A percentile compares a stretch with the other conserved stretches of the same genome.
Evolutionary conservation across 75 land plant genomes (phyloP).

Genomic region (Selaginella tamariscina): DNA sequence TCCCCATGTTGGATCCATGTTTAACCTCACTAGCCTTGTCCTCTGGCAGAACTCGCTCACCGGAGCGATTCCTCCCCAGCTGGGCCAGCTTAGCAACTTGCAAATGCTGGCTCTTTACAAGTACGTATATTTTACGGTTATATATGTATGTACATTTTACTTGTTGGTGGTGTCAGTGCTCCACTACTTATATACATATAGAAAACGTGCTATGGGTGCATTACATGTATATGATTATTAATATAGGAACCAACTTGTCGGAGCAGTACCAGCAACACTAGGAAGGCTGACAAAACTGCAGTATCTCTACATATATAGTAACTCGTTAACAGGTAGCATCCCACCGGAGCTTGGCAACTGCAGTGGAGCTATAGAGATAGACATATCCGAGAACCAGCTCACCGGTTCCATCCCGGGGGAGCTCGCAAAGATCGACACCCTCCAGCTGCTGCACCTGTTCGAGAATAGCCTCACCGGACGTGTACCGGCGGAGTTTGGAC

Average conservation of each 20-base stretch:
- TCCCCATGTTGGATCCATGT: slow-evolving; percentile 12
- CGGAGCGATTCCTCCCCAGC: neutral
- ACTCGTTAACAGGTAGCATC: slow-evolving; percentile 47
- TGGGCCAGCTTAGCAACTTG: neutral
- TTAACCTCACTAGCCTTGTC: slow-evolving; percentile 25
- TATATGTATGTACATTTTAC: no score
- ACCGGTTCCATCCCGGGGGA: slow-evolving; percentile 44
- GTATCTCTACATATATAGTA: slow-evolving; percentile 57
- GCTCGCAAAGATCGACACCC: slow-evolving; percentile 36
- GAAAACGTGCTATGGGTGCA: no score
- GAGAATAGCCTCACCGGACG: neutral
- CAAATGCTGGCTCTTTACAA: neutral
- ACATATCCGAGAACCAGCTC: slow-evolving; percentile 45
- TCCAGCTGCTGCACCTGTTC: slow-evolving; percentile 32
- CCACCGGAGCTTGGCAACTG: slow-evolving; percentile 39
- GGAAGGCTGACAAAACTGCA: slow-evolving; percentile 31
- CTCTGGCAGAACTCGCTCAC: slow-evolving; percentile 17
- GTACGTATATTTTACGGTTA: no score
- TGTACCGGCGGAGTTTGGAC: neutral
- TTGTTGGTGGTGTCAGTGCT: no score
- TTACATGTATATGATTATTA: neutral
- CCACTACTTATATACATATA: no score
- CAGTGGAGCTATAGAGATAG: slow-evolving; percentile 30
- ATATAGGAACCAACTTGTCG: slow-evolving; percentile 34
- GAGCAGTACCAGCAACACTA: slow-evolving; percentile 39